Conservation (phyloP, 1,284 basidiomycete genomes). For the Fomes fomentarius region DNA sequence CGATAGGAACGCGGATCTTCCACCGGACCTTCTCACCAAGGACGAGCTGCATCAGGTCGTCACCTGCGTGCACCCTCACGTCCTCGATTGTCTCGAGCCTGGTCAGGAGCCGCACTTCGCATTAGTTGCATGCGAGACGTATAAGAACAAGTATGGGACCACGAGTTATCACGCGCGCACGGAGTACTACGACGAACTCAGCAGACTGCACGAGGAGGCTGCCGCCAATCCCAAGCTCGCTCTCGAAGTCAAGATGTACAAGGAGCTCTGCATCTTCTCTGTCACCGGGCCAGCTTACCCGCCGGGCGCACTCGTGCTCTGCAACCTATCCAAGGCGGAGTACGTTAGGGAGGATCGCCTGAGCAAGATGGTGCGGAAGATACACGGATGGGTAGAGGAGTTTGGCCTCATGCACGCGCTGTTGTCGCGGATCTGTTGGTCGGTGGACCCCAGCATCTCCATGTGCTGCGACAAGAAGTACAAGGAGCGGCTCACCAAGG, state of each 20-base stretch:
- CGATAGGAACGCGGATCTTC: slow-evolving; percentile 2
- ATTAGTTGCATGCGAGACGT: no score
- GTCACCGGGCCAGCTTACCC: background rate
- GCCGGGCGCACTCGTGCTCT: background rate
- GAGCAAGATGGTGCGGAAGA: background rate
- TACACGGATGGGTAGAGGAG: background rate
- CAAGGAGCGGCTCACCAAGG: slow-evolving; percentile 5
- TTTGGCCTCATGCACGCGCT: slow-evolving; percentile 15
- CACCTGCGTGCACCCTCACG: no score
- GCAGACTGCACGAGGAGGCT: no score
- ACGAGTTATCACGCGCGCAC: no score
- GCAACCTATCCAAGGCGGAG: slow-evolving; percentile 5
- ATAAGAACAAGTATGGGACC: no score
- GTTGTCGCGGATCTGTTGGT: slow-evolving; percentile 23
- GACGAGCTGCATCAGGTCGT: slow-evolving; percentile 1
- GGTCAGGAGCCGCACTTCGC: no score
- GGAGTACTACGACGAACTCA: no score
- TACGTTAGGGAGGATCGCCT: slow-evolving; percentile 1
- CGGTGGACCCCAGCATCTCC: slow-evolving; percentile 2
- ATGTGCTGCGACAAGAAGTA: background rate
- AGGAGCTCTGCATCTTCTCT: no score
- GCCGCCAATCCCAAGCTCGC: no score
- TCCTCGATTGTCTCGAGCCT: no score
- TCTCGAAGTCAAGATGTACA: no score
- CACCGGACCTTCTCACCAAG: slow-evolving; percentile 14